phyloP scores from a whole-genome alignment of 2,329 filamentous ascomycete species.

The Ophiobolus disseminans region DNA sequence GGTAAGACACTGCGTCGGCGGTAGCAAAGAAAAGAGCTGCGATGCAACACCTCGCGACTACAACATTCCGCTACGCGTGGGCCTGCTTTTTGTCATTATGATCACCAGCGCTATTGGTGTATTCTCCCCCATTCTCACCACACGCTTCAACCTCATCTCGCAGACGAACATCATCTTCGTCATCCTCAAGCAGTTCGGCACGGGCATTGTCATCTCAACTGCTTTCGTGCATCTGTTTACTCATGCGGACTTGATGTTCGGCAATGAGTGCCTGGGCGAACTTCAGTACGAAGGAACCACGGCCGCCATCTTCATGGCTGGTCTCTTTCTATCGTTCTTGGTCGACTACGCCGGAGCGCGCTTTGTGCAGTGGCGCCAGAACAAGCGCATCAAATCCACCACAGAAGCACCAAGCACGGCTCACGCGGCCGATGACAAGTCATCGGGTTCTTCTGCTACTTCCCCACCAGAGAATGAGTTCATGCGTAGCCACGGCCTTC shows the following conservation, averaged over 20 bases:
- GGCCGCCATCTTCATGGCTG: constrained; percentile 75
- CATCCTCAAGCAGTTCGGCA: constrained; percentile 74
- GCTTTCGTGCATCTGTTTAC: constrained; percentile 76
- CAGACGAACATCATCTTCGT: constrained; percentile 61
- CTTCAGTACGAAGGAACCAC: constrained; percentile 73
- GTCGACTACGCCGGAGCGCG: constrained; percentile 72
- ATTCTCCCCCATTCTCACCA: constrained; percentile 70
- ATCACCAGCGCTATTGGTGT: constrained; percentile 73
- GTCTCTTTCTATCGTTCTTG: constrained; percentile 74
- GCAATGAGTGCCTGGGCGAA: constrained; percentile 70
- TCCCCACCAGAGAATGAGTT: constrained; percentile 21
- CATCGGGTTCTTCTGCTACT: constrained; percentile 10
- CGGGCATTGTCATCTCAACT: constrained; percentile 74
- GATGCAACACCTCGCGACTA: constrained; percentile 63
- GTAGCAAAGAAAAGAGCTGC: constrained; percentile 56
- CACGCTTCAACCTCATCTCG: constrained; percentile 62
- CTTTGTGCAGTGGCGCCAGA: constrained; percentile 54
- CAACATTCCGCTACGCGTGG: constrained; percentile 72
- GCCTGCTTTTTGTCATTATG: constrained; percentile 75
- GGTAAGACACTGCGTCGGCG: constrained; percentile 64
- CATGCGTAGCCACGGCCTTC: constrained; percentile 18
- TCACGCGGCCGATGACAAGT: constrained; percentile 24
- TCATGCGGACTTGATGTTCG: constrained; percentile 76
- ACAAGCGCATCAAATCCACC: constrained; percentile 20
- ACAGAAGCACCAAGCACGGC: constrained; percentile 19